Evolutionary conservation across 176 grass and related monocot species (phyloP), one percentile per base, ranked within the genome.

Genomic region (Chloris gayana): DNA sequence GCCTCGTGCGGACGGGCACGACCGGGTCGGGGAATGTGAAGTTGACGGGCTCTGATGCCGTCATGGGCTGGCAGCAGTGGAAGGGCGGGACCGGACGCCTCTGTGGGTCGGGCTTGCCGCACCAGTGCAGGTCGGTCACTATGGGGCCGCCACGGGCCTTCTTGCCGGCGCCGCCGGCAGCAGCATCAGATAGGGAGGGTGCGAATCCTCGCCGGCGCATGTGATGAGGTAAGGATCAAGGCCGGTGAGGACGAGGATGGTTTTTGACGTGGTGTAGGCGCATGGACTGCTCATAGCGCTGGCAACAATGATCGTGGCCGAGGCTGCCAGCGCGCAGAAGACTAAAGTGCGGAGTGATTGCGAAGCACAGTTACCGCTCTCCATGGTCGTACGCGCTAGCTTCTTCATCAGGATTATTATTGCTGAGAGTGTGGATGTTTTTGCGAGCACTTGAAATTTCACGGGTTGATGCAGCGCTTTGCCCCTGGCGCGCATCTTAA

Each of bases 21-120:
- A 49, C 67, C 7, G 78, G 75, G 74, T 80, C 80, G 3, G 83
- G 90, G 15, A 83, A 46, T 26, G 24, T 85, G 75, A 92, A 84
- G 47, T 76, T 11, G 46, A 60, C 7, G 1, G 80, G 27, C 14
- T 17, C 38, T 4, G 78, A 29, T 3, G 54, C 6, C 7, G 82
- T 7, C 38, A 1, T 0, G 7, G 88, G 88, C 9, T 70, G 79
- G 24, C 78, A 88, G 72, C 87, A 89, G 21, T 34, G 45, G 34
- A 74, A 82, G 3, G 82, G 72, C 19, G 87, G 82, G 1, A 76
- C 10, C 21, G 79, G 82, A 9, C 56, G 0, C 0, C 80, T 31
- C 0, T 73, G 79, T 2, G 85, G 72, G 22, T 80, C 15, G 2
- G 83, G 70, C 31, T 62, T 27, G 17, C 58, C 80, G 59, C 87